Evolutionary conservation across 768 basidiomycete species (phyloP), one percentile per base, ranked within the genome.

Genomic region (Botryobasidium botryosum): DNA sequence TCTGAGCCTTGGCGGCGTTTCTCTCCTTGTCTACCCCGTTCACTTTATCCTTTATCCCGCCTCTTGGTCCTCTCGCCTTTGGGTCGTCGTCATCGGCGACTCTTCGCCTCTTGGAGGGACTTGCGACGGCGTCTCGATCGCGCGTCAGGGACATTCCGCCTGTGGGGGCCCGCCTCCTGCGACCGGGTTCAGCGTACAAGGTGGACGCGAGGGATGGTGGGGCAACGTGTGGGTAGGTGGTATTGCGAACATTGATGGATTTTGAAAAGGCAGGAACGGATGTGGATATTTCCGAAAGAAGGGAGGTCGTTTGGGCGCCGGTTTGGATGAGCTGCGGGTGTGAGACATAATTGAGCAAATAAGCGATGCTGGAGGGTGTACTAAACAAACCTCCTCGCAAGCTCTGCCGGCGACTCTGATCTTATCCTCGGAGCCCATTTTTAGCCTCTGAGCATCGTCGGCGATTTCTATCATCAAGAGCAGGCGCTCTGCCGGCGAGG

Each of bases 351-450:
- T 8, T 4, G 35, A 24, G 13, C 7, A 26, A 20, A 35, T 32
- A 13, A 25, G 7, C 26, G 25, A 37, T n/a, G 12, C n/a, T 6
- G 23, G 20, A 1, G 76, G 6, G 62, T 33, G 13, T 21, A 18
- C n/a, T 7, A 24, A 61, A 55, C 77, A 74, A 61, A 96, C 76
- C 54, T 75, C 80, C 65, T 96, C 90, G 29, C 85, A 84, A 23
- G 88, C 88, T 51, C 77, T 79, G 53, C 79, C 86, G 17, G 87
- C 87, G 49, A 92, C 86, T 56, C 87, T 75, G 61, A 96, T 92
- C 69, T 96, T 96, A 74, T 97, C 94, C 61, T 96, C 92, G 44
- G 84, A 85, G 23, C 92, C 91, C 49, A 88, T 73, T 61, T 90
- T 87, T 63, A 94, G 80, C 36, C 84, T 71, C 38, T 71, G 67